Evolutionary conservation across 1,139 yeast species (phyloP).

Genomic region (Kodamaea sp.): DNA sequence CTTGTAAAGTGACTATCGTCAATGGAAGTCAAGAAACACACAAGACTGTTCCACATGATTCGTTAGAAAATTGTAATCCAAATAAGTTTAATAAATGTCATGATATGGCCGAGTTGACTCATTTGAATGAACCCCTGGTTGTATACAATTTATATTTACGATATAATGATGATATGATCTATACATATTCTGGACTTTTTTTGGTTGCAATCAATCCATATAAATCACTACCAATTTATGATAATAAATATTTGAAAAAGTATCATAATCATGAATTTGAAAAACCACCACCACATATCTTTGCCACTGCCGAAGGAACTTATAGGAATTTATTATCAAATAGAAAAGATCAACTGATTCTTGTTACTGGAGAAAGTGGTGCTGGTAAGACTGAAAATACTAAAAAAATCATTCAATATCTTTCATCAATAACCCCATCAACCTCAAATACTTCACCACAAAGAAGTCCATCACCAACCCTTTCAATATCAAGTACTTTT

Average conservation of each 20-base stretch:
- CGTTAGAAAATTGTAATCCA: constrained; percentile 75
- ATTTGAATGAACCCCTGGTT: constrained; percentile 91
- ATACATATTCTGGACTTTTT: constrained; percentile 77
- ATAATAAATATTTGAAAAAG: constrained; percentile 49
- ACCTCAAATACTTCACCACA: constrained; percentile 1
- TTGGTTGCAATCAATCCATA: constrained; percentile 96
- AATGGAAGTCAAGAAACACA: constrained; percentile 42
- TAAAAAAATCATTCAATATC: constrained; percentile 89
- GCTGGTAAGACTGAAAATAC: constrained; percentile 98
- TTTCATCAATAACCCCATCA: constrained; percentile 64
- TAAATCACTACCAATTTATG: constrained; percentile 71
- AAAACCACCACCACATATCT: constrained; percentile 78
- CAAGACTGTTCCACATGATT: constrained; percentile 29
- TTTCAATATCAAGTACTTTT: constrained; percentile 6
- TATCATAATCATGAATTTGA: constrained; percentile 49
- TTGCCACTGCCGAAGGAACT: constrained; percentile 87
- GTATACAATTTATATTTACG: constrained; percentile 76
- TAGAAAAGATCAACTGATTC: constrained; percentile 77
- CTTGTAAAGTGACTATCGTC: constrained; percentile 49
- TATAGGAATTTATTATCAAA: constrained; percentile 70
- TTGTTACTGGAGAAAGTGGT: constrained; percentile 98
- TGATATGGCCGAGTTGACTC: constrained; percentile 95
- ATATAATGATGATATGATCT: constrained; percentile 74
- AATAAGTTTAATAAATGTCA: constrained; percentile 86
- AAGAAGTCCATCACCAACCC: constrained; percentile 7